Base-by-base conservation (phyloP, 768 basidiomycete species). In the Pleurotus giganteus region DNA sequence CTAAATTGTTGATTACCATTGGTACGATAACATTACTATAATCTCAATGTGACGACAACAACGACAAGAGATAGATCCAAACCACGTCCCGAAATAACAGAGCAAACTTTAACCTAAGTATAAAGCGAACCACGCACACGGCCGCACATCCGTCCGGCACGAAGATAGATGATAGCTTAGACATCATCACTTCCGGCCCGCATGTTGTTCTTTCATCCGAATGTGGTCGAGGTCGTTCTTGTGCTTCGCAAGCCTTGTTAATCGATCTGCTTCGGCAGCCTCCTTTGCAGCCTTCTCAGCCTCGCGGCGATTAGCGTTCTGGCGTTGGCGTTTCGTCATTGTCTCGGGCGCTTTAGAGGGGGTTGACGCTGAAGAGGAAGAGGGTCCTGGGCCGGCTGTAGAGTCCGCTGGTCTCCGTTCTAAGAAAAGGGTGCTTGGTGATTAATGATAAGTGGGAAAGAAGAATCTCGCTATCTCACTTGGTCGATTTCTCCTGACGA, bases 291-390 rank as follows among this genome's bases (percentile, higher is more conserved):
- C 74, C 66, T 89, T 90, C 53, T 73, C 64, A 0, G 78, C 76
- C 42, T 88, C 86, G 4, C 78, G 72, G 63, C 73, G 79, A 58
- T 76, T 77, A 6, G 78, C 82, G 59, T 89, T 89, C 64, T 91
- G 76, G 7, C 86, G 79, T 65, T 90, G 87, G 39, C 79, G 80
- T 69, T 91, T 89, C 4, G 83, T 86, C 56, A 80, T 65, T 1
- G 75, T 60, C 57, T 80, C 80, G 0, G 80, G 65, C 2, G 75
- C 71, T 24, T 70, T 70, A 17, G 39, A 7, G 13, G 39, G 39
- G 19, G 39, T 41, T 7, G 39, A n/a, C 19, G 39, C n/a, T 17
- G 39, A 41, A 17, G 19, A 13, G 31, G 6, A 6, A 32, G 31
- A n/a, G n/a, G n/a, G n/a, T 5, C 68, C 62, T 13, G 63, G 24